Conservation (phyloP, 1,284 basidiomycete species). For the Sporisorium exsertum region DNA sequence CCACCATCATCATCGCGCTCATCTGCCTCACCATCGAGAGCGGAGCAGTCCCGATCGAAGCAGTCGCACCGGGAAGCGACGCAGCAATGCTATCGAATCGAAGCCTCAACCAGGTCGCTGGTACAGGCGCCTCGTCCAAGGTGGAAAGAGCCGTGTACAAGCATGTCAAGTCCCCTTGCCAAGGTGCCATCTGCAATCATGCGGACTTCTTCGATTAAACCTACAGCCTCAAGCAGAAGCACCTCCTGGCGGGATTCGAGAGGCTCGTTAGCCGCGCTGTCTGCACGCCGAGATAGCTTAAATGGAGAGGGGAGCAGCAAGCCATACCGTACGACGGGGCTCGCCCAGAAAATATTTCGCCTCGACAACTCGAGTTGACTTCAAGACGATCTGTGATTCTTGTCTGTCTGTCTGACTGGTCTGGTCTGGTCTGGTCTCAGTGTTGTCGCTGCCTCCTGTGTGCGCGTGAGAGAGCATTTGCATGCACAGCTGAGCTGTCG, state of each 20-base stretch:
- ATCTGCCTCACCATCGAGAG: neutral
- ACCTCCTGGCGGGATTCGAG: neutral
- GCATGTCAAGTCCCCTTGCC: conserved; percentile 26
- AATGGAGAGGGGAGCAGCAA: no score
- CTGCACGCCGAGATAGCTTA: neutral
- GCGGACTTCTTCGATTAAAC: conserved; percentile 24
- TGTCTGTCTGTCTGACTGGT: neutral
- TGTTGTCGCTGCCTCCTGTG: neutral
- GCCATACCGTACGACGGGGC: no score
- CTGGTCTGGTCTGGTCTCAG: no score
- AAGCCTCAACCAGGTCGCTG: neutral
- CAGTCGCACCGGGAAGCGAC: neutral
- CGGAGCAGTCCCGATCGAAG: conserved; percentile 13
- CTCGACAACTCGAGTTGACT: neutral
- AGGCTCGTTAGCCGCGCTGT: neutral
- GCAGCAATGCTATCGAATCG: neutral
- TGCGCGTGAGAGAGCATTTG: neutral
- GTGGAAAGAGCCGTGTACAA: conserved; percentile 21
- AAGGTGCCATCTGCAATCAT: conserved; percentile 39
- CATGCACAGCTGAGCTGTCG: neutral
- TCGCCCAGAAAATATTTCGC: neutral
- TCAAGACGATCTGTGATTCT: neutral
- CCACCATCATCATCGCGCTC: neutral
- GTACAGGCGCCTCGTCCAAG: conserved; percentile 2
- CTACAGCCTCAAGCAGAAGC: neutral